phyloP scores from a whole-genome alignment of 176 grass and related monocot genomes.

The Dendrocalamus sinicus region DNA sequence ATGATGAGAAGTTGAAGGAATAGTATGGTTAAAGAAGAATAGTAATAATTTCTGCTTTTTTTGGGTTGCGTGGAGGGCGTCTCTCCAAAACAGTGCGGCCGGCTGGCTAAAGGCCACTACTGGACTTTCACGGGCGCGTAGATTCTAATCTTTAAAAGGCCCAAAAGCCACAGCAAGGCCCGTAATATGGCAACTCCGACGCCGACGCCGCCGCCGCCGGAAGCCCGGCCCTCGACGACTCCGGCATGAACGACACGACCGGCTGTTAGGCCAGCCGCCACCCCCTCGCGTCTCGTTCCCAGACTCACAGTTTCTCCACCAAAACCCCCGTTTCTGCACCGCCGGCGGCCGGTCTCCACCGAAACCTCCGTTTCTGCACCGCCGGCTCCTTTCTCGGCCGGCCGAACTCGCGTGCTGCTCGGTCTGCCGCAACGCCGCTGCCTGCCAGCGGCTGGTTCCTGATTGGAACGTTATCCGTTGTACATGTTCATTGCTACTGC shows the following conservation, averaged over 20 bases:
- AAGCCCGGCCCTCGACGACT: background rate
- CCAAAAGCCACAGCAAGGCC: background rate
- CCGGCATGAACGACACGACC: background rate
- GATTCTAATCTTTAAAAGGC: background rate
- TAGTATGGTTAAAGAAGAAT: no score
- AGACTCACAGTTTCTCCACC: background rate
- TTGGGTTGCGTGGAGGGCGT: no score
- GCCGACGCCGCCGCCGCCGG: background rate
- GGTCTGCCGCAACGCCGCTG: background rate
- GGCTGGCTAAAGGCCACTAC: background rate
- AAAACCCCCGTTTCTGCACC: background rate
- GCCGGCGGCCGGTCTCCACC: background rate
- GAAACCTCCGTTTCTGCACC: background rate
- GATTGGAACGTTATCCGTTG: background rate
- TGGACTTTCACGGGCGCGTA: background rate
- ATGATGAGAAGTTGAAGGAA: no score
- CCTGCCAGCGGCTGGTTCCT: background rate
- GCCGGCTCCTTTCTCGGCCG: background rate
- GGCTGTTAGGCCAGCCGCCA: background rate
- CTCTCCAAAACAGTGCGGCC: no score
- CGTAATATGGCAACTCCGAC: background rate
- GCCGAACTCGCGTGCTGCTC: background rate
- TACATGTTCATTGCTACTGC: background rate
- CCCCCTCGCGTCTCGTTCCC: no score
- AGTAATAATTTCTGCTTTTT: background rate